These are phyloP conservation scores for Lachnellula willkommii DNA, from an alignment of 2,329 filamentous ascomycete species.

Conservation along the genomic window DNA sequence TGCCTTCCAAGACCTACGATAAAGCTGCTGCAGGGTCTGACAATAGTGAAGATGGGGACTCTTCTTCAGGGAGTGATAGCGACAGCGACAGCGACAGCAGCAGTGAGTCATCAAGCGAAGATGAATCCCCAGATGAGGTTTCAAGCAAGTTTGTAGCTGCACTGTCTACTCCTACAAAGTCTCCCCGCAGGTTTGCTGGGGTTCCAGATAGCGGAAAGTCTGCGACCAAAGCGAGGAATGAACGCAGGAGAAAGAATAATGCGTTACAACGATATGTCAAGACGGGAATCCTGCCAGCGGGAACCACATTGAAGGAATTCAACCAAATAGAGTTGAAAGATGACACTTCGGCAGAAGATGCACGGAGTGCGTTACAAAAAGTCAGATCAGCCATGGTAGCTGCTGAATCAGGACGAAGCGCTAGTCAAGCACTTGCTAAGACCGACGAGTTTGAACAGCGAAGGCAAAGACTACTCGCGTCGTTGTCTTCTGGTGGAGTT, in stretches of 20 bases:
- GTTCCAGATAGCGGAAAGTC: slow-evolving; percentile 45
- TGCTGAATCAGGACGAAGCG: neutral
- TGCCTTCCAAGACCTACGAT: slow-evolving; percentile 21
- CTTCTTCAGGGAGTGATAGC: slow-evolving; percentile 12
- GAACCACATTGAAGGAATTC: slow-evolving; percentile 48
- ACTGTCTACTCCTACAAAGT: neutral
- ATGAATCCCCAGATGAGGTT: slow-evolving; percentile 36
- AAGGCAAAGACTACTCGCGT: slow-evolving; percentile 46
- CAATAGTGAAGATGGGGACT: slow-evolving; percentile 1
- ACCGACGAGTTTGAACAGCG: slow-evolving; percentile 43
- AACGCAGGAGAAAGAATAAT: slow-evolving; percentile 40
- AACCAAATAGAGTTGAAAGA: slow-evolving; percentile 31
- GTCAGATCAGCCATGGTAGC: slow-evolving; percentile 12
- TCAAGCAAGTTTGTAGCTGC: slow-evolving; percentile 30
- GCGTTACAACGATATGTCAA: slow-evolving; percentile 13
- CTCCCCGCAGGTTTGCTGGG: slow-evolving; percentile 3
- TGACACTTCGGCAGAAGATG: slow-evolving; percentile 21
- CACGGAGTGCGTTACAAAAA: slow-evolving; percentile 18
- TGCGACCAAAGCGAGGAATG: slow-evolving; percentile 51
- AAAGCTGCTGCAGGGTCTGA: slow-evolving; percentile 13
- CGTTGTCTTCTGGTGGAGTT: slow-evolving; percentile 47
- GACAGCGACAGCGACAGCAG: slow-evolving; percentile 12
- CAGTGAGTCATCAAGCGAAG: slow-evolving; percentile 31
- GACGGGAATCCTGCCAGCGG: slow-evolving; percentile 44
- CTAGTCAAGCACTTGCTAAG: slow-evolving; percentile 11